These are phyloP conservation scores for Aleurites moluccanus DNA, from an alignment of 441 rosid genomes.

Conservation along the genomic window DNA sequence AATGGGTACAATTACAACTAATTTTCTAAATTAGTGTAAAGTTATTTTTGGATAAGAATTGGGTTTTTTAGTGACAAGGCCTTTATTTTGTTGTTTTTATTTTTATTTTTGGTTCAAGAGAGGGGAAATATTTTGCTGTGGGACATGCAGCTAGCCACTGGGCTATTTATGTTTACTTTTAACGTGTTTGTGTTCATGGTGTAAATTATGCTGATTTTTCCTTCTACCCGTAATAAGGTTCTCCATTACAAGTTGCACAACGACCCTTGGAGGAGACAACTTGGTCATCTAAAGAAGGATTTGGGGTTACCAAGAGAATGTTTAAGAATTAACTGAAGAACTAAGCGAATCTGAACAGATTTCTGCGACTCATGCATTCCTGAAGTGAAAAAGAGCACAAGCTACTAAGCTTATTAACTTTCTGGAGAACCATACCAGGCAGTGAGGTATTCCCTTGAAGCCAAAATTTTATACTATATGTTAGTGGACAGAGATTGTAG, in stretches of 20 bases:
- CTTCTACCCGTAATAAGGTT: conserved; percentile 34
- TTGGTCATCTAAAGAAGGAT: conserved; percentile 41
- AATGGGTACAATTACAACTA: too few relatives aligned
- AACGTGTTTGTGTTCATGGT: neutral
- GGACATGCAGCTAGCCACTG: neutral
- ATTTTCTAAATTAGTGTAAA: too few relatives aligned
- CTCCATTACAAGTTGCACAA: conserved; percentile 84
- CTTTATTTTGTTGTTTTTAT: neutral
- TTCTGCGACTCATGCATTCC: neutral
- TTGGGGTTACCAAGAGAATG: conserved; percentile 78
- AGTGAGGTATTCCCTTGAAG: neutral
- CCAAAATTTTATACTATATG: neutral
- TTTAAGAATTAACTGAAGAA: conserved; percentile 41
- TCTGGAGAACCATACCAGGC: neutral
- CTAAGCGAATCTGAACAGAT: neutral
- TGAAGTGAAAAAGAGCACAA: neutral
- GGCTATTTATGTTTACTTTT: neutral
- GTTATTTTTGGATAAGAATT: too few relatives aligned
- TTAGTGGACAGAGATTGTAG: neutral
- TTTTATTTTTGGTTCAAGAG: neutral
- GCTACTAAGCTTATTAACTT: neutral
- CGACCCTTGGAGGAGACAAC: conserved; percentile 79
- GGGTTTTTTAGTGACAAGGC: too few relatives aligned
- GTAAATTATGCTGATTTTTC: neutral
- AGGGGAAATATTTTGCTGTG: neutral